These are phyloP conservation scores for Arabis hirsuta DNA, from an alignment of 345 rosid genomes.

Conservation along the genomic window DNA sequence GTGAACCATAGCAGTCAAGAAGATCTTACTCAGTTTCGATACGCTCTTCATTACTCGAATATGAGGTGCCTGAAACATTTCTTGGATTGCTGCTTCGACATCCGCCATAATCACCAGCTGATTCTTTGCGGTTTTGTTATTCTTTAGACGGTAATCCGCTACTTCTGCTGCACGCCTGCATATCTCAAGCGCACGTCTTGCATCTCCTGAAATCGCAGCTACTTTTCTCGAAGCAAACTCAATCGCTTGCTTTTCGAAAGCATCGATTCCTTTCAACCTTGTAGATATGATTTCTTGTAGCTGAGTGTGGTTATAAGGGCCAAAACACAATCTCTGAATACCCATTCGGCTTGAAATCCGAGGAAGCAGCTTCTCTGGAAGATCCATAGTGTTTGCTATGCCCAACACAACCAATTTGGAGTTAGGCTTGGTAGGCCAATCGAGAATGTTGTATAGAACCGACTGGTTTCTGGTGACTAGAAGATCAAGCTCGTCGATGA, in stretches of 20 bases:
- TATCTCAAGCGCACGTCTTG: conserved; percentile 95
- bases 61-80: conserved; percentile 98
- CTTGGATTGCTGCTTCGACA: conserved; percentile 91
- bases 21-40: conserved; percentile 75
- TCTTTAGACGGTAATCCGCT: conserved; percentile 71
- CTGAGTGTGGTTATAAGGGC: conserved; percentile 89
- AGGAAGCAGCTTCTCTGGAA: conserved; percentile 96
- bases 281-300: conserved; percentile 93
- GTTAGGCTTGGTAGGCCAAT: conserved; percentile 92
- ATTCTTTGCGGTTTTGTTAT: conserved; percentile 53
- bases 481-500: conserved; percentile 96
- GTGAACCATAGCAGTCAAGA: conserved; percentile 89
- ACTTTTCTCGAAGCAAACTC: conserved; percentile 98
- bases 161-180: conserved; percentile 98
- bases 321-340: conserved; percentile 93
- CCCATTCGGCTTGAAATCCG: conserved; percentile 98
- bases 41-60: conserved; percentile 86
- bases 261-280: conserved; percentile 78
- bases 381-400: conserved; percentile 98
- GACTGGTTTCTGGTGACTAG: conserved; percentile 95
- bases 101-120: conserved; percentile 72
- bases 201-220: conserved; percentile 97
- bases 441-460: conserved; percentile 88
- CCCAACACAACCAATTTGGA: conserved; percentile 91
- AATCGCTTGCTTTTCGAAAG: conserved; percentile 88